A percentile compares a stretch with the other conserved stretches of the same genome.
Conservation (phyloP, 495 filamentous ascomycete genomes). For the Podospora pseudopauciseta region DNA sequence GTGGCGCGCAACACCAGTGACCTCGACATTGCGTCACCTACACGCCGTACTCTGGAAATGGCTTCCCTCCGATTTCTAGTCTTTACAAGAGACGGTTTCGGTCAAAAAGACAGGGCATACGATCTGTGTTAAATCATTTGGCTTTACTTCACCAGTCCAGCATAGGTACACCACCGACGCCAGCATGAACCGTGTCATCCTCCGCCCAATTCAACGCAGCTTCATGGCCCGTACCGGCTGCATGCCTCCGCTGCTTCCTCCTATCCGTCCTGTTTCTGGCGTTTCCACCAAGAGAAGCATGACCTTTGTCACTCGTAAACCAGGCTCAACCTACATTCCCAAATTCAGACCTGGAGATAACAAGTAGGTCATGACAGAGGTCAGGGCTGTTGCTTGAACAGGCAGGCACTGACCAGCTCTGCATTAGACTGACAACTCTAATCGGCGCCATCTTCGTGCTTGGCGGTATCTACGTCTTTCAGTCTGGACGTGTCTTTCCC, state of each 20-base stretch:
- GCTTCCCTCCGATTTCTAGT: neutral
- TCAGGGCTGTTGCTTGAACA: no score
- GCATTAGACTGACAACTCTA: neutral
- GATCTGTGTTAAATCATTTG: no score
- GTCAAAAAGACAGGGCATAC: no score
- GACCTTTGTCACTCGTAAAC: neutral
- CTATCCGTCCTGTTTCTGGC: neutral
- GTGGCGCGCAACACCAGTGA: neutral
- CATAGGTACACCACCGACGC: no score
- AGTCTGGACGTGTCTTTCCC: neutral
- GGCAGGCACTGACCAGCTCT: no score
- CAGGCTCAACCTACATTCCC: neutral
- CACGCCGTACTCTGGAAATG: neutral
- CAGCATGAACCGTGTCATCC: neutral
- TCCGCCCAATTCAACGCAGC: neutral
- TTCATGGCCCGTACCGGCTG: neutral
- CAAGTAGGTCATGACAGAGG: neutral
- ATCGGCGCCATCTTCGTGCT: neutral
- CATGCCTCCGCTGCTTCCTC: neutral
- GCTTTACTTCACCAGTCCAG: no score
- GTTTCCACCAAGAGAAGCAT: neutral
- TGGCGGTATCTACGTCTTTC: neutral
- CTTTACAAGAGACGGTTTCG: no score
- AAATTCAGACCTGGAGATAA: neutral
- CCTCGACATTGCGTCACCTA: neutral